Evolutionary conservation across 768 basidiomycete genomes (phyloP).

Genomic region (Hysterangium stoloniferum): DNA sequence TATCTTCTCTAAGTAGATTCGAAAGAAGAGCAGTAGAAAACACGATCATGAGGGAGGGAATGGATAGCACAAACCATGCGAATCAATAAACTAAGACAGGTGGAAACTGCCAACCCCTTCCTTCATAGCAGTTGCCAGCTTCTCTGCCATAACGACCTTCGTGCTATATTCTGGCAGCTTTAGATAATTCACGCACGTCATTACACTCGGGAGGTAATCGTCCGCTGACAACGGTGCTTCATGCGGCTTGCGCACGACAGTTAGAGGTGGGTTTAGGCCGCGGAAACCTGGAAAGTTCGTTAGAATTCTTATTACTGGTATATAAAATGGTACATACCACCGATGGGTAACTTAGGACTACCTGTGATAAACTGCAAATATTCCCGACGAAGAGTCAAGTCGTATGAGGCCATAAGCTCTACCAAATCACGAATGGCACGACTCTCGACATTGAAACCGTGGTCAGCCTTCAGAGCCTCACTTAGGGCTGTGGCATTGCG

Average conservation of each 20-base stretch:
- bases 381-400: conserved; percentile 64
- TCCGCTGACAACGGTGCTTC: conserved; percentile 87
- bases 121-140: conserved; percentile 75
- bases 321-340: conserved; percentile 47
- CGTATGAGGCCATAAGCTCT: conserved; percentile 79
- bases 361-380: conserved; percentile 97
- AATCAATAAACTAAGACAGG: conserved; percentile 43
- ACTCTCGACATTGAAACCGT: conserved; percentile 95
- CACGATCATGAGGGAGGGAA: not conserved
- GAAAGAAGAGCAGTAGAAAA: conserved; percentile 1
- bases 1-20: no score
- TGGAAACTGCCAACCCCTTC: conserved; percentile 98
- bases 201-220: conserved; percentile 93
- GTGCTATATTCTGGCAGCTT: conserved; percentile 95
- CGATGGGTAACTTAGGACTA: conserved; percentile 92
- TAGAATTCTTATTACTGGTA: not conserved
- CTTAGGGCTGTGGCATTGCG: conserved; percentile 79
- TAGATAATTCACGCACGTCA: conserved; percentile 97
- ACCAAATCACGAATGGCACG: conserved; percentile 83
- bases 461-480: conserved; percentile 92
- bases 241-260: conserved; percentile 95
- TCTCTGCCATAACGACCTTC: conserved; percentile 76
- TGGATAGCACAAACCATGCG: conserved; percentile 5
- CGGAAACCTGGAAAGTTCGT: conserved; percentile 63
- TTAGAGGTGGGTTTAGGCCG: conserved; percentile 86